phyloP scores from a whole-genome alignment of 2,329 filamentous ascomycete genomes.

The Coniochaeta prunicola region DNA sequence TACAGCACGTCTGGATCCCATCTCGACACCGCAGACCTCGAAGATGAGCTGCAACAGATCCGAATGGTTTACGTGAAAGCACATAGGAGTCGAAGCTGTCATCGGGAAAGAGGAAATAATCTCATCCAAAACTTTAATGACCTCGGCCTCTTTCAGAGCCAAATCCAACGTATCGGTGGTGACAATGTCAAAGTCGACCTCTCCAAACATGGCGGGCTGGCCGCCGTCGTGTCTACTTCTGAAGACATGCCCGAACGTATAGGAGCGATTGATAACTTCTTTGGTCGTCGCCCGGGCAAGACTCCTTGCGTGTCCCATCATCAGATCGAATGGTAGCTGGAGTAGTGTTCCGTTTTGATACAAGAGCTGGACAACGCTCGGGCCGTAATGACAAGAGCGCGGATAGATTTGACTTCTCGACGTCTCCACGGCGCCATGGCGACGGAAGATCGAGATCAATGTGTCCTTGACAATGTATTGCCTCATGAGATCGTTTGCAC shows the following conservation, averaged over 20 bases:
- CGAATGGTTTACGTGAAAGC: conserved; percentile 85
- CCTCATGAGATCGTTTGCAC: conserved; percentile 56
- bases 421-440: conserved; percentile 82
- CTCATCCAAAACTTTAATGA: conserved; percentile 90
- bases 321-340: conserved; percentile 91
- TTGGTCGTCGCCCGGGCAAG: conserved; percentile 64
- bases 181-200: conserved; percentile 96
- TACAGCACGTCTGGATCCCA: conserved; percentile 58
- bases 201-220: conserved; percentile 74
- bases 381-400: conserved; percentile 68
- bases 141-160: conserved; percentile 85
- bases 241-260: conserved; percentile 83
- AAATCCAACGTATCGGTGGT: conserved; percentile 74
- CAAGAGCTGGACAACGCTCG: conserved; percentile 71
- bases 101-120: conserved; percentile 75
- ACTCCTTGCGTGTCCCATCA: conserved; percentile 77
- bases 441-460: conserved; percentile 71
- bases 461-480: conserved; percentile 68
- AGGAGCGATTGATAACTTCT: conserved; percentile 64
- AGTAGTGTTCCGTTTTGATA: conserved; percentile 80
- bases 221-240: conserved; percentile 71
- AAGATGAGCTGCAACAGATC: conserved; percentile 83
- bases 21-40: conserved; percentile 75
- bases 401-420: conserved; percentile 73
- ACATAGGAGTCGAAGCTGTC: conserved; percentile 65